A percentile compares a stretch with the other conserved stretches of the same genome.
These are phyloP conservation scores for Umbelopsis sp. DNA, from an alignment of 192 early-diverging fungal genomes.

Conservation along the genomic window DNA sequence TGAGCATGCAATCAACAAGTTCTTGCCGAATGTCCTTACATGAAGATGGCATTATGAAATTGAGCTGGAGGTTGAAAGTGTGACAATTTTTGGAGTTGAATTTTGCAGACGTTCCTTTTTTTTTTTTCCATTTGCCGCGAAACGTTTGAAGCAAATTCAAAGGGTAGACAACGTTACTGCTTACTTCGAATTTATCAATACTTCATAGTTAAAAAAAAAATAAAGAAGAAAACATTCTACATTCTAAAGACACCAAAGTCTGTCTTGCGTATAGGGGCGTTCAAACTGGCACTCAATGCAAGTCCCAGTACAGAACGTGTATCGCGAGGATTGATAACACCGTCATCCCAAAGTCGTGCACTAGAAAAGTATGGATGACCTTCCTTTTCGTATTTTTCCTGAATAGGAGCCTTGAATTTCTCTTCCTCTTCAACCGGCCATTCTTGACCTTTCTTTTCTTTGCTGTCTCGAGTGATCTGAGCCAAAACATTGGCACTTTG, in stretches of 20 bases:
- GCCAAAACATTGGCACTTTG: slow-evolving; percentile 92
- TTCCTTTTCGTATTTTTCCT: slow-evolving; percentile 85
- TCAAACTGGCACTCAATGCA: slow-evolving; percentile 77
- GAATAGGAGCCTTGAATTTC: slow-evolving; percentile 81
- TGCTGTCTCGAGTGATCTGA: slow-evolving; percentile 81
- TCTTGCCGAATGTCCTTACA: slow-evolving; percentile 60
- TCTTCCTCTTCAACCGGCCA: slow-evolving; percentile 82
- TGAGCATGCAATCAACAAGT: slow-evolving; percentile 57
- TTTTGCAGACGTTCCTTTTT: neutral
- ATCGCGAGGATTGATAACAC: slow-evolving; percentile 87
- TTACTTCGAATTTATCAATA: too few species aligned
- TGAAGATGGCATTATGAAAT: slow-evolving; percentile 50
- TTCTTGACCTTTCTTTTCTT: slow-evolving; percentile 71
- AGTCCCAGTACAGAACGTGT: slow-evolving; percentile 88
- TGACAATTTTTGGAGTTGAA: neutral
- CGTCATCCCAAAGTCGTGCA: slow-evolving; percentile 92
- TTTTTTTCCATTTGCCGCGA: too few species aligned
- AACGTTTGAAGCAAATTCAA: too few species aligned
- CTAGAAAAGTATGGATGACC: slow-evolving; percentile 96
- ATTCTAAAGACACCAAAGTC: slow-evolving; percentile 96
- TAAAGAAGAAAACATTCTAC: slow-evolving; percentile 52
- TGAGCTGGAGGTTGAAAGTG: neutral
- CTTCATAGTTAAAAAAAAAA: neutral
- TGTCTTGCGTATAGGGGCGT: slow-evolving; percentile 71
- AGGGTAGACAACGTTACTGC: too few species aligned